Percentiles rank a stretch among this genome's conserved stretches.
Conservation (phyloP, 1,284 basidiomycete species). For the Fistulinella staudtii region DNA sequence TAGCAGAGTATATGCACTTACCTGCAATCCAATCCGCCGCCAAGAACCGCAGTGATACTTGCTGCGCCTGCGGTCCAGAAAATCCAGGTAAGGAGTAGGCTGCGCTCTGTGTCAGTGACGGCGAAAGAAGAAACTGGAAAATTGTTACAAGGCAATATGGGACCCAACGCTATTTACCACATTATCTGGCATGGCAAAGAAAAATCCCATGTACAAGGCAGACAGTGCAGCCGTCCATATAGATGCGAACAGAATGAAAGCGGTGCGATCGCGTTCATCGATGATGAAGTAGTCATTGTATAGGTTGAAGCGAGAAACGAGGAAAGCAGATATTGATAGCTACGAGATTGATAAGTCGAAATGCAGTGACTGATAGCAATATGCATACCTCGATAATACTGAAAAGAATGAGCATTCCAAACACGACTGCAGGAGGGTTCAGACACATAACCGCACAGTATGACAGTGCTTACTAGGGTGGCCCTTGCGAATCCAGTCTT, state of each 20-base stretch:
- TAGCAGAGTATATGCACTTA: conserved; percentile 29
- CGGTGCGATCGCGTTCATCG: conserved; percentile 55
- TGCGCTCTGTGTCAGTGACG: conserved; percentile 25
- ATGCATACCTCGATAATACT: conserved; percentile 29
- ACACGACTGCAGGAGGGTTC: conserved; percentile 22
- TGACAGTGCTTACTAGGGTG: conserved; percentile 33
- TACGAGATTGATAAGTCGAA: conserved; percentile 21
- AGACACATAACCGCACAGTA: not conserved
- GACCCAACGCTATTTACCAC: conserved; percentile 56
- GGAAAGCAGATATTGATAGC: conserved; percentile 68
- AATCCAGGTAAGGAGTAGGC: conserved; percentile 64
- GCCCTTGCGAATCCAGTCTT: conserved; percentile 36
- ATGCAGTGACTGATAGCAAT: not conserved
- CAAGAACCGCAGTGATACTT: conserved; percentile 59
- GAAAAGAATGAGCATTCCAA: conserved; percentile 27
- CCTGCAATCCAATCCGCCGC: conserved; percentile 67
- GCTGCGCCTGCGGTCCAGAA: conserved; percentile 68
- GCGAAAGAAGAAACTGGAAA: conserved; percentile 1
- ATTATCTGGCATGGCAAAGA: conserved; percentile 45
- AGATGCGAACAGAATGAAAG: conserved; percentile 64
- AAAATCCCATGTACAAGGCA: conserved; percentile 48
- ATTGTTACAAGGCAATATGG: conserved; percentile 59
- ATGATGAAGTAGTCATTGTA: conserved; percentile 49
- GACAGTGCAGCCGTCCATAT: conserved; percentile 65
- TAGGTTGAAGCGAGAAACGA: conserved; percentile 53